Conservation (phyloP, 768 basidiomycete species). For the Naematelia encephala region DNA sequence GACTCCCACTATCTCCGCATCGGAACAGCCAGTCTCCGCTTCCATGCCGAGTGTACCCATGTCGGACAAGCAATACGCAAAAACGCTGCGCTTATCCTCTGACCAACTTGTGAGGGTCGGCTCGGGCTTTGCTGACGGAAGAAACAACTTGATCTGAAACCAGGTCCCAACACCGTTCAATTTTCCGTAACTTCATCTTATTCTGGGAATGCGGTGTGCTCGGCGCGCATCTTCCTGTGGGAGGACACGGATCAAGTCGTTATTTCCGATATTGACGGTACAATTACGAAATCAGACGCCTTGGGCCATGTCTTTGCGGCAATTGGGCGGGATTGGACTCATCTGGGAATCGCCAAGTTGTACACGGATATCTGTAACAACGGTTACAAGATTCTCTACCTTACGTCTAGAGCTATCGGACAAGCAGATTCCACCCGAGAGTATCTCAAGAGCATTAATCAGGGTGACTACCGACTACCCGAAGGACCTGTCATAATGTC, state of each 20-base stretch:
- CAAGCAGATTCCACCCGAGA: constrained; percentile 95
- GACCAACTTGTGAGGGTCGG: constrained; percentile 75
- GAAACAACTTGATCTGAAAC: constrained; percentile 80
- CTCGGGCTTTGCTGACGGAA: constrained; percentile 44
- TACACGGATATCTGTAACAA: constrained; percentile 94
- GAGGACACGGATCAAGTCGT: constrained; percentile 85
- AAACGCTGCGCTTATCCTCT: constrained; percentile 86
- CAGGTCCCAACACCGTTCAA: constrained; percentile 85
- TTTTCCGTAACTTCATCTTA: constrained; percentile 82
- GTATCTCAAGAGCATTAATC: constrained; percentile 90
- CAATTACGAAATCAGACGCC: constrained; percentile 98
- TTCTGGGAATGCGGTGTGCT: constrained; percentile 71
- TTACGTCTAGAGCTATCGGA: constrained; percentile 94
- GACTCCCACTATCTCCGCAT: background rate
- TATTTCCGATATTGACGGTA: constrained; percentile 96
- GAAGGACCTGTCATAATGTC: constrained; percentile 99
- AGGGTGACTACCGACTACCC: constrained; percentile 92
- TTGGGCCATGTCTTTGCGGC: constrained; percentile 95
- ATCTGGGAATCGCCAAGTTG: constrained; percentile 91
- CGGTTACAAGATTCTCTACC: constrained; percentile 96
- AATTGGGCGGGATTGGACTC: constrained; percentile 98
- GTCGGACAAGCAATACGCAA: constrained; percentile 66
- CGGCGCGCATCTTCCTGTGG: constrained; percentile 93
- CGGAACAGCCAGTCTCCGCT: background rate
- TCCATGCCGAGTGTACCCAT: constrained; percentile 5